Percentiles rank a stretch among this genome's conserved stretches.
Evolutionary conservation across 2,329 filamentous ascomycete genomes (phyloP).

Genomic region (Mycogone perniciosa): DNA sequence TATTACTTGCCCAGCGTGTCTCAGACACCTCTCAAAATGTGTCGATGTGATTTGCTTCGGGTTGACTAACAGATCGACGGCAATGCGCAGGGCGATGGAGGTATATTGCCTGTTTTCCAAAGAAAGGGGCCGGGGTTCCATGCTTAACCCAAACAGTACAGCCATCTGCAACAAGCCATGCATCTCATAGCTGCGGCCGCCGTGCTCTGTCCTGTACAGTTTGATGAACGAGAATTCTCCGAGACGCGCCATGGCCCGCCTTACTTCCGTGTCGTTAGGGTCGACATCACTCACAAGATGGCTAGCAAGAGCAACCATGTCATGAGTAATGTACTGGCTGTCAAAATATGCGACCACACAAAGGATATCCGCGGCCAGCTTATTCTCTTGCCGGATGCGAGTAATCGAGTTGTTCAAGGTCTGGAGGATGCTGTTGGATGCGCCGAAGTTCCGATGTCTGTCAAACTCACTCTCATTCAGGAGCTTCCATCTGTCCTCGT

Average conservation of each 20-base stretch:
- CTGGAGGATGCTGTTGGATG: conserved; percentile 27
- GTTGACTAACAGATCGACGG: no score
- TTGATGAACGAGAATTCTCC: conserved; percentile 29
- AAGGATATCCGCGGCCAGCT: conserved; percentile 19
- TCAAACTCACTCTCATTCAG: conserved; percentile 20
- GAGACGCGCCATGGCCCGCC: conserved; percentile 21
- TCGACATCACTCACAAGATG: no score
- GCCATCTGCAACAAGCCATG: conserved; percentile 11
- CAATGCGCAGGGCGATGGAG: no score
- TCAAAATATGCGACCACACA: conserved; percentile 27
- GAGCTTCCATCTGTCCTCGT: conserved; percentile 19
- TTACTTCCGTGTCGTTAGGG: neutral
- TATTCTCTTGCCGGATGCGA: conserved; percentile 22
- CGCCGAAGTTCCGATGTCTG: conserved; percentile 21
- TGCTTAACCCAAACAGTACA: no score
- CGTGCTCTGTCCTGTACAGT: conserved; percentile 2
- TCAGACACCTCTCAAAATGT: no score
- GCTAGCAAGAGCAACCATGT: conserved; percentile 19
- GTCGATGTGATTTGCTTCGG: no score
- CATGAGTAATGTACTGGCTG: conserved; percentile 24
- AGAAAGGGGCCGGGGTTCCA: no score
- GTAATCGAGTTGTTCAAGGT: conserved; percentile 30
- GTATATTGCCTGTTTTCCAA: no score
- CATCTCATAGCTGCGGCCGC: conserved; percentile 21
- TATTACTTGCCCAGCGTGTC: no score